phyloP scores from a whole-genome alignment of 2,329 filamentous ascomycete genomes.

The Fusarium papillatum region DNA sequence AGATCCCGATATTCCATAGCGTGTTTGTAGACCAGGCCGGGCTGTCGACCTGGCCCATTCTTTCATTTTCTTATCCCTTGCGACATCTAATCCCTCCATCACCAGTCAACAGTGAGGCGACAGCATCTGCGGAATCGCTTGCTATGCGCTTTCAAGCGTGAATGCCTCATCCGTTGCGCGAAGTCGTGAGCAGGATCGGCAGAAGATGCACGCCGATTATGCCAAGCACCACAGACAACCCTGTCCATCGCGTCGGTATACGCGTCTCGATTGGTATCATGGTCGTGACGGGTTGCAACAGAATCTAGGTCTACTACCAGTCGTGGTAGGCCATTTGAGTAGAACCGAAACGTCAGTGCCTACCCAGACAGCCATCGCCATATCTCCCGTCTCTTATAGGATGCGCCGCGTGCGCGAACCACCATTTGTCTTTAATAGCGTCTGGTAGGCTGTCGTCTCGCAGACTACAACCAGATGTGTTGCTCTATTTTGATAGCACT shows the following conservation, averaged over 20 bases:
- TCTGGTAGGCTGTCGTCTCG: not conserved
- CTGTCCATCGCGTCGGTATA: not conserved
- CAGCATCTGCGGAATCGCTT: not conserved
- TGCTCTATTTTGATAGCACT: not conserved
- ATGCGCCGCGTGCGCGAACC: conserved; percentile 4
- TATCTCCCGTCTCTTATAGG: not conserved
- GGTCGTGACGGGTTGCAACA: not conserved
- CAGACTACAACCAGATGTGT: not conserved
- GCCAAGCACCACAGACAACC: not conserved
- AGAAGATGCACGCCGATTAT: not conserved
- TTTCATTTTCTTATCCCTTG: not conserved
- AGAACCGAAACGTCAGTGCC: not conserved
- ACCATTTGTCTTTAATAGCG: not conserved
- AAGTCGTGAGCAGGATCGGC: not conserved
- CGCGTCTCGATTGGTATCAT: not conserved
- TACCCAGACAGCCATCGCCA: not conserved
- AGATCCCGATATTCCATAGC: not conserved
- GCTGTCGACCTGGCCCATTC: not conserved
- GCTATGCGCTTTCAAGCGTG: not conserved
- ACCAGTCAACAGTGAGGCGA: not conserved
- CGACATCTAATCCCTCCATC: not conserved
- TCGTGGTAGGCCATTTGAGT: conserved; percentile 16
- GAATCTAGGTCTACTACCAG: not conserved
- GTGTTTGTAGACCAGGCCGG: not conserved
- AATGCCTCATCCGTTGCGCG: not conserved